These are phyloP conservation scores for Puccinia novopanici DNA, from an alignment of 1,284 basidiomycete species.

Conservation along the genomic window DNA sequence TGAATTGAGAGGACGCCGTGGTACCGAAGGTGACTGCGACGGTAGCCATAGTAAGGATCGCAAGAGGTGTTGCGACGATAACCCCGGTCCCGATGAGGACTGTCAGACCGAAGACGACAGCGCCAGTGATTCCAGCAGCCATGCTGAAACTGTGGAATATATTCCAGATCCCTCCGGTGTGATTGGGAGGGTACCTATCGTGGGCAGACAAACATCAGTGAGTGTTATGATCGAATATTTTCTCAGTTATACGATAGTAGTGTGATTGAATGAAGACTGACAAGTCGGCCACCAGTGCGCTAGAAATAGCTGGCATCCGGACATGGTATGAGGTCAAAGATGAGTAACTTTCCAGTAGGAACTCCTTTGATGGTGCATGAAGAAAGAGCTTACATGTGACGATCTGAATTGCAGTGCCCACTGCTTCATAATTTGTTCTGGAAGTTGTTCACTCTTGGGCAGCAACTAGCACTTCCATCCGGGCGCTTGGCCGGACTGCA, in stretches of 20 bases:
- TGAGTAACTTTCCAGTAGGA: not conserved
- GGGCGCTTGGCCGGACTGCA: conserved; percentile 36
- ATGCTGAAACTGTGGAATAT: conserved; percentile 27
- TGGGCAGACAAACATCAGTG: not conserved
- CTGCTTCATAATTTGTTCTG: conserved; percentile 41
- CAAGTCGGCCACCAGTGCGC: conserved; percentile 37
- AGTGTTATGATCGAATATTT: not conserved
- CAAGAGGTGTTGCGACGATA: not conserved
- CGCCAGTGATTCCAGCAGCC: conserved; percentile 9
- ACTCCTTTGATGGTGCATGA: not conserved
- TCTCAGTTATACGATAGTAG: not conserved
- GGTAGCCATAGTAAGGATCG: not conserved
- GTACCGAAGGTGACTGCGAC: conserved; percentile 23
- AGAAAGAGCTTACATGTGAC: conserved; percentile 33
- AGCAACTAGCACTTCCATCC: conserved; percentile 34
- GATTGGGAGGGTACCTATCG: conserved; percentile 28
- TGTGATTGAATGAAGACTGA: not conserved
- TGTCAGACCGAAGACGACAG: not conserved
- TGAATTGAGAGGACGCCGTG: conserved; percentile 20
- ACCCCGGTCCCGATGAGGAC: not conserved
- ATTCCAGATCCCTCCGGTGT: conserved; percentile 31
- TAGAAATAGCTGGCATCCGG: conserved; percentile 26
- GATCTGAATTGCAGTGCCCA: conserved; percentile 38
- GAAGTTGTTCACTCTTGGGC: conserved; percentile 46
- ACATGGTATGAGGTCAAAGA: not conserved